phyloP scores from a whole-genome alignment of 148 eudicot species.

The Nepenthes gracilis region DNA sequence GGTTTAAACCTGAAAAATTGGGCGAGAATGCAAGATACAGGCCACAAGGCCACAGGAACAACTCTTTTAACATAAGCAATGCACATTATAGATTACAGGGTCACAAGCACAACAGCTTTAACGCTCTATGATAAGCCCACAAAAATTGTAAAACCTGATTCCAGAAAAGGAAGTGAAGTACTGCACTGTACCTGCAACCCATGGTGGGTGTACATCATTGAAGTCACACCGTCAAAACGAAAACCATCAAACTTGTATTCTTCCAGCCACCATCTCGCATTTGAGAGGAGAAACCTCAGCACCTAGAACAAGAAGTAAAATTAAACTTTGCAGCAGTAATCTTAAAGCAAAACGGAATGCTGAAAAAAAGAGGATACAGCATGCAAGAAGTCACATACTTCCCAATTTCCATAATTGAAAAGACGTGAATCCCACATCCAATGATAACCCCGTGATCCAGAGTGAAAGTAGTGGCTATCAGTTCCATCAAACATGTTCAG shows the following conservation, averaged over 20 bases:
- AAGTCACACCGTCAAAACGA: conserved; percentile 97
- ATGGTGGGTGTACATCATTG: conserved; percentile 99
- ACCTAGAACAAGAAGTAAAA: conserved; percentile 39
- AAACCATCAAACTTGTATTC: conserved; percentile 98
- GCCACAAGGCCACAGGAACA: too few relatives aligned
- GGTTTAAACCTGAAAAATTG: too few relatives aligned
- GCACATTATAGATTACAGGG: too few relatives aligned
- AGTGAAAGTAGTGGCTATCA: conserved; percentile 92
- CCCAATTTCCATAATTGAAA: conserved; percentile 93
- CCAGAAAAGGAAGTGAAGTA: neutral
- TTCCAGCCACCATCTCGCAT: conserved; percentile 99
- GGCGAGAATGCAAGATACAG: too few relatives aligned
- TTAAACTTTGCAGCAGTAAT: neutral
- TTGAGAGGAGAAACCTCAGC: conserved; percentile 82
- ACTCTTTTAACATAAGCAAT: too few relatives aligned
- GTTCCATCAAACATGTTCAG: conserved; percentile 97
- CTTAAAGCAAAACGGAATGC: neutral
- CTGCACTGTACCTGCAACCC: conserved; percentile 65
- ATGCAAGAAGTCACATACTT: conserved; percentile 38
- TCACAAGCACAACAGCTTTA: too few relatives aligned
- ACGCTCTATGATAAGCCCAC: too few relatives aligned
- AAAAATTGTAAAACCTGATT: neutral
- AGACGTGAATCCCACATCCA: conserved; percentile 99
- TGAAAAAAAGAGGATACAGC: neutral
- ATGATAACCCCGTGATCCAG: conserved; percentile 90